Evolutionary conservation across 352 stramenopile species (phyloP), one percentile per base, ranked within the genome.

Genomic region (Paralagenidium karlingii): DNA sequence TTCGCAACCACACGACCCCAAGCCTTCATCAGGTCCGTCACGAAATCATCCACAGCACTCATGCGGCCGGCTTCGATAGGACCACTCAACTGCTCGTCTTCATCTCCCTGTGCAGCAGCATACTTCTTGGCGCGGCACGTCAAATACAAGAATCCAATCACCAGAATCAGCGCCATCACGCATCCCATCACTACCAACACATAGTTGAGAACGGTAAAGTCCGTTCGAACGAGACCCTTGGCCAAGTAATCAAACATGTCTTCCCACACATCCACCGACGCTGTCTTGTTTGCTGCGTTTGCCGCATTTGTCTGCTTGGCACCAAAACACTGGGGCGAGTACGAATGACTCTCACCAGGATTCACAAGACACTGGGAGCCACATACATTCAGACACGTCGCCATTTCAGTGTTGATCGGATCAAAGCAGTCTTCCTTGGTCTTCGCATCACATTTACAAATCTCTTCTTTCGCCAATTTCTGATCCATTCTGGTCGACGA

Each of bases 171-270:
- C 3, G 38, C 61, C 12, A 53, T 29, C 13, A 76, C 49, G 30
- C 60, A 61, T 15, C 65, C 69, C 16, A 87, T 44, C 9, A 75
- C 58, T 13, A 60, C 51, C 8, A 84, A 29, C 9, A 71, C 47
- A 33, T 71, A 66, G 49, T 87, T 82, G 16, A 87, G 42, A 27
- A 57, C 54, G 3, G 40, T 51, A 41, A 80, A 78, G 29, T 63
- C 56, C 1, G 40, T 38, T 8, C 40, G 28, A 25, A 53, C 47
- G 18, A 65, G 43, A 39, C 73, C 71, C 10, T 44, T 41, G 1
- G 53, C 65, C 43, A 86, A 51, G 5, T 67, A 64, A 0, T 45
- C 43, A 36, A 66, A 24, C 11, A 86, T 53, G 1, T 40, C 41
- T 12, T 43, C 38, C 53, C 76, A 66, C 21, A 33, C 36, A 41